A percentile compares a stretch with the other conserved stretches of the same genome.
phyloP scores from a whole-genome alignment of 176 grass and related monocot species.

The Aegilops sharonensis region DNA sequence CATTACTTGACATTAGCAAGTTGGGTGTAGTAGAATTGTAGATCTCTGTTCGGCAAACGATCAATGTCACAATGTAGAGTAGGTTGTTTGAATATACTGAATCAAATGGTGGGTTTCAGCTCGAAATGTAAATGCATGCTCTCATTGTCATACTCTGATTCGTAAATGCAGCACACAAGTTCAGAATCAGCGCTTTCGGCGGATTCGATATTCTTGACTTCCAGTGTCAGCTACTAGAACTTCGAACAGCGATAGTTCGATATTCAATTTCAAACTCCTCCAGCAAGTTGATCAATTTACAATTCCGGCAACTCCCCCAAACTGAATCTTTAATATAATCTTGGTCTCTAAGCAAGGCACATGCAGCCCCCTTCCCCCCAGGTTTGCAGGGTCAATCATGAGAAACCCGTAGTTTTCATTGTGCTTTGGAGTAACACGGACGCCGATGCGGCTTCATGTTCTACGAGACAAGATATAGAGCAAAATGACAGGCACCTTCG shows the following conservation, averaged over 20 bases:
- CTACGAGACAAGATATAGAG: not conserved
- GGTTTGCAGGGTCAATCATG: conserved; percentile 13
- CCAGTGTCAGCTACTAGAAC: not conserved
- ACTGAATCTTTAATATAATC: not conserved
- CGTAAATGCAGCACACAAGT: too few relatives aligned
- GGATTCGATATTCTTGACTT: not conserved
- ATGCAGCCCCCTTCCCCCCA: conserved; percentile 13
- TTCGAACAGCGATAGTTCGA: not conserved
- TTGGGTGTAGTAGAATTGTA: not conserved
- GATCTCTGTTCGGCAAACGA: not conserved
- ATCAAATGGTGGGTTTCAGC: too few relatives aligned
- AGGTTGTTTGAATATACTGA: too few relatives aligned
- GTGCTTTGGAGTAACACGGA: conserved; percentile 6
- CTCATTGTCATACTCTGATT: too few relatives aligned
- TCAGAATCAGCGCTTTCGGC: too few relatives aligned
- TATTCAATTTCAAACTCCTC: not conserved
- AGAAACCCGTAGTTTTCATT: not conserved
- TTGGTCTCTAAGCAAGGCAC: not conserved
- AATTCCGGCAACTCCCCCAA: not conserved
- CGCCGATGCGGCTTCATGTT: not conserved
- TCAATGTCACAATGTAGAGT: too few relatives aligned
- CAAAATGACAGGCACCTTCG: not conserved
- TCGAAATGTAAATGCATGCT: too few relatives aligned
- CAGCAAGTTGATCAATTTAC: conserved; percentile 10
- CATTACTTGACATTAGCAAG: not conserved